phyloP scores from a whole-genome alignment of 805 yeast genomes.

The Candida dajiaensis region DNA sequence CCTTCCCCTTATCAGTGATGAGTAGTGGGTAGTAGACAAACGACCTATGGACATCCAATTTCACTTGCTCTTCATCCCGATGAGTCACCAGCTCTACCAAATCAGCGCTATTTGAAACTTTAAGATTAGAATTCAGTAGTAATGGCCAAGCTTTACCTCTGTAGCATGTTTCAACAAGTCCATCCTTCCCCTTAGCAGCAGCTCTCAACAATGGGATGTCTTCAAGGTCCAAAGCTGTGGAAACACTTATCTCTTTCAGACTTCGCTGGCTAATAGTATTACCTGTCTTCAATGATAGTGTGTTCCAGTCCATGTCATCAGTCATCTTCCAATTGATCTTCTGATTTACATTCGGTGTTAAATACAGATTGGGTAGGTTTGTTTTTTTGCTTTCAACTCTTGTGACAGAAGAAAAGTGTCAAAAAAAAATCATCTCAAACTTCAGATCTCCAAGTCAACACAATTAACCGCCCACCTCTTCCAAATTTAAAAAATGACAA shows the following conservation, averaged over 20 bases:
- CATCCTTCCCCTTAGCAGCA: conserved; percentile 40
- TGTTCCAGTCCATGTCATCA: conserved; percentile 34
- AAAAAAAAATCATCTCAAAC: no score
- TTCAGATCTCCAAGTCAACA: no score
- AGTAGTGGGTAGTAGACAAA: conserved; percentile 38
- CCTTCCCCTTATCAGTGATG: conserved; percentile 16
- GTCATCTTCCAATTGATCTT: not conserved
- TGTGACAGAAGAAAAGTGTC: not conserved
- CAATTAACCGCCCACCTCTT: no score
- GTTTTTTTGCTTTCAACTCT: no score
- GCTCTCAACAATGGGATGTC: conserved; percentile 27
- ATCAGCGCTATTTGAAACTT: not conserved
- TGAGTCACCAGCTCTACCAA: conserved; percentile 29
- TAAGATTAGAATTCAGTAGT: conserved; percentile 29
- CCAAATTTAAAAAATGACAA: not conserved
- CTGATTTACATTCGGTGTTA: not conserved
- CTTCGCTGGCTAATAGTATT: conserved; percentile 1
- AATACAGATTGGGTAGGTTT: no score
- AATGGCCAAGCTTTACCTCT: conserved; percentile 47
- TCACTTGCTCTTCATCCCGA: conserved; percentile 72
- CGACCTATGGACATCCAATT: conserved; percentile 71
- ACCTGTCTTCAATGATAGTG: conserved; percentile 39
- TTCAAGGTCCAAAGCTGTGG: conserved; percentile 29
- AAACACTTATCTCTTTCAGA: conserved; percentile 27
- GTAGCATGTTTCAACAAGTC: conserved; percentile 36